Base-by-base conservation (phyloP, 768 basidiomycete species). In the Phlebiopsis flavidoalba region DNA sequence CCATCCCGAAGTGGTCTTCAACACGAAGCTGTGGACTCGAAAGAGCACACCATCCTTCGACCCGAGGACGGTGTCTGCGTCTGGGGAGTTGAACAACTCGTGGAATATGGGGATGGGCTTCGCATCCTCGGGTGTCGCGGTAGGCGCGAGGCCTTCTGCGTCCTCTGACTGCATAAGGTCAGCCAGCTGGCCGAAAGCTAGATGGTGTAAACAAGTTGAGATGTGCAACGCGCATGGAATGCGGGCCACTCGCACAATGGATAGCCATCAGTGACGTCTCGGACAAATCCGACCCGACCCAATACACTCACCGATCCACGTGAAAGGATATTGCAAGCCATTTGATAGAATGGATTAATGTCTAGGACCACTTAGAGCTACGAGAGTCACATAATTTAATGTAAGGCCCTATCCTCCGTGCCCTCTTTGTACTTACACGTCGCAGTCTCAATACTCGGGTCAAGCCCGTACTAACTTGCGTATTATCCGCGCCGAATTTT, bases 1-100 rank as follows among this genome's bases (percentile, higher is more conserved):
- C 80, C 85, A 87, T 21, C 83, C 81, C 4, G 85, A 87, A 0
- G 86, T 85, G 17, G 80, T 82, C 66, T 83, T 86, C 46, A 88
- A 75, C 1, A 81, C 83, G 71, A 76, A 80, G 0, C 82, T 79
- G 60, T 87, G 86, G 15, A 87, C 76, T 26, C 80, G 79, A 68
- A 88, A 88, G 65, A 79, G 72, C 6, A 74, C 71, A 26, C 80
- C 79, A 57, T 80, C 74, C 57, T 80, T 81, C 17, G 82, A 77
- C 17, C 79, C 77, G 6, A 88, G 72, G 8, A 86, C 72, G 21
- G 84, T 74, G 58, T 88, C 85, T 17, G 78, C 83, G 31, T 85
- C 85, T 12, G 71, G 71, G 5, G 79, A 79, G 46, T 77, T 73
- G 66, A 87, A 87, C 3, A 74, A 70, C 0, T 79, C 75, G 66